Evolutionary conservation across 2,329 filamentous ascomycete genomes (phyloP).

Genomic region (Neonectria hederae): DNA sequence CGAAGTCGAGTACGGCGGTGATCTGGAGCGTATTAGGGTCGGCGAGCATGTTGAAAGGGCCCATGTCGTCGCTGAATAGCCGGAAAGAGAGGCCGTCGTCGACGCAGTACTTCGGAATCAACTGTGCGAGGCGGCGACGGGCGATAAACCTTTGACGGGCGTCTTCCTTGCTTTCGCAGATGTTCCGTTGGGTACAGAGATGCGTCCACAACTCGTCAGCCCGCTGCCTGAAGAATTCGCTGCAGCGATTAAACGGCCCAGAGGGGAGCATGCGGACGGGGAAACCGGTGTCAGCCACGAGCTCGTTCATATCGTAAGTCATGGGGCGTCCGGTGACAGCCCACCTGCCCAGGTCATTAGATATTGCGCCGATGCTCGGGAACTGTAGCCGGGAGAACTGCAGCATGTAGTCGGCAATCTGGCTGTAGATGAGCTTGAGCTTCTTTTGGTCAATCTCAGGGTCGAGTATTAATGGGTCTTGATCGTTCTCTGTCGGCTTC

Average conservation of each 20-base stretch:
- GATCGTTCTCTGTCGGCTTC: constrained; percentile 34
- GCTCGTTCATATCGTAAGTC: constrained; percentile 53
- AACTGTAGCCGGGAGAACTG: constrained; percentile 47
- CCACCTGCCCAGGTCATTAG: constrained; percentile 41
- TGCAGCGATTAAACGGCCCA: not conserved
- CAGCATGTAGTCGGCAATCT: constrained; percentile 38
- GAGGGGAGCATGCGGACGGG: not conserved
- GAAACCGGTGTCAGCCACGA: constrained; percentile 32
- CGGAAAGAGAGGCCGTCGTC: not conserved
- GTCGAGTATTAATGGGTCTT: constrained; percentile 32
- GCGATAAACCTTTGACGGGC: not conserved
- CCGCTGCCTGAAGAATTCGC: not conserved
- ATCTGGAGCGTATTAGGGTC: constrained; percentile 49
- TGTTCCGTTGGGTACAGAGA: not conserved
- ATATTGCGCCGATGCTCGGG: constrained; percentile 47
- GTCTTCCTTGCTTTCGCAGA: not conserved
- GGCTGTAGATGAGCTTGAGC: constrained; percentile 34
- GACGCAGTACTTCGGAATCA: not conserved
- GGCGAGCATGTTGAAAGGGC: constrained; percentile 48
- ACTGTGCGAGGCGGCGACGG: not conserved
- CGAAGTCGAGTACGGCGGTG: constrained; percentile 50
- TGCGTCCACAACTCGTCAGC: not conserved
- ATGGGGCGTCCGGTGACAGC: constrained; percentile 45
- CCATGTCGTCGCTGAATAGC: not conserved
- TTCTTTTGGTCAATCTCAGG: constrained; percentile 29